phyloP scores from a whole-genome alignment of 441 rosid genomes.

The Brassica balearica region DNA sequence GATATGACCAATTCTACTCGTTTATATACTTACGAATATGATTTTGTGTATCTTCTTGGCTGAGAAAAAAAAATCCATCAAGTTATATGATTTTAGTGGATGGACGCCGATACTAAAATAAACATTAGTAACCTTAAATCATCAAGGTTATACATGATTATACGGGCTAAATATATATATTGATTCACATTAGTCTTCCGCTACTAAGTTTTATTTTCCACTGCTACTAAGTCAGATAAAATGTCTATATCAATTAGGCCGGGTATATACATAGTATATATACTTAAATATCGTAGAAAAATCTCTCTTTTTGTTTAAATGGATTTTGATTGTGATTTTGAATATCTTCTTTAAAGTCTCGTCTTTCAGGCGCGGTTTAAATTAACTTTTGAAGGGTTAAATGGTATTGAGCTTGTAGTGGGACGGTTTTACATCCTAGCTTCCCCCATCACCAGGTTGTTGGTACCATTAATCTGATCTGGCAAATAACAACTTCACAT shows the following conservation, averaged over 20 bases:
- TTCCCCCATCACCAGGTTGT: background rate
- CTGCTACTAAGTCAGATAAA: background rate
- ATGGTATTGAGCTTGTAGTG: background rate
- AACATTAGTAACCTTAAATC: background rate
- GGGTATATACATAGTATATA: background rate
- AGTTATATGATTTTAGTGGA: background rate
- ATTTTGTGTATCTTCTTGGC: background rate
- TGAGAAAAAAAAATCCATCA: background rate
- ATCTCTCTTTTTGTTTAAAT: background rate
- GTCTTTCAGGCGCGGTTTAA: background rate
- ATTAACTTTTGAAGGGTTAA: background rate
- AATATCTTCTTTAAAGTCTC: background rate
- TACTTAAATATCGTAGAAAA: background rate
- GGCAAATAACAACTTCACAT: constrained; percentile 20
- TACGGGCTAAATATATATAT: background rate
- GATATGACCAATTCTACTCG: background rate
- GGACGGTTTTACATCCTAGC: background rate
- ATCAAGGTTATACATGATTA: background rate
- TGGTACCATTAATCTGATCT: background rate
- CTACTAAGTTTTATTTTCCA: background rate
- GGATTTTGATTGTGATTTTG: background rate
- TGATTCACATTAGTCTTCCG: constrained; percentile 1
- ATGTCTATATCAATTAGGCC: background rate
- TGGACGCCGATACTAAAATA: background rate
- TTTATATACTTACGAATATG: background rate